A percentile compares a stretch with the other conserved stretches of the same genome.
phyloP scores from a whole-genome alignment of 73 alveolate genomes.

The Stentor roeselii region DNA sequence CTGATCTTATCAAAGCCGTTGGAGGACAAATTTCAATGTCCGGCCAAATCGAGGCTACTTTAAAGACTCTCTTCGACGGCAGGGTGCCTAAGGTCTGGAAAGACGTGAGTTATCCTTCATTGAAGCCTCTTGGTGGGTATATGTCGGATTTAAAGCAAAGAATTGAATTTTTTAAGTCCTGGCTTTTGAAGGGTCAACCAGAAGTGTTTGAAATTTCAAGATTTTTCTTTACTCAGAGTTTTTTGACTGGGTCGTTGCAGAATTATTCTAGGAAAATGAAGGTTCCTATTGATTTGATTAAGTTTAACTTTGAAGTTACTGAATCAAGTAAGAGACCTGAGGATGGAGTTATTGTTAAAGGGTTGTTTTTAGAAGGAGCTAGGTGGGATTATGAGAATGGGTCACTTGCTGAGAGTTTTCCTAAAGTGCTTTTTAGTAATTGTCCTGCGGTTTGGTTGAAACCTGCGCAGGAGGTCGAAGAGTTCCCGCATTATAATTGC shows the following conservation, averaged over 20 bases:
- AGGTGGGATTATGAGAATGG: constrained; percentile 85
- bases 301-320: constrained; percentile 76
- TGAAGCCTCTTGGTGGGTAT: constrained; percentile 99
- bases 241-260: constrained; percentile 98
- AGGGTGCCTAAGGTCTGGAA: constrained; percentile 98
- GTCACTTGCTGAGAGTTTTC: background rate
- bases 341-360: constrained; percentile 92
- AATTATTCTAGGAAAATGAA: constrained; percentile 97
- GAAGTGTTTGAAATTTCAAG: constrained; percentile 95
- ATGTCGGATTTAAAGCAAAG: constrained; percentile 95
- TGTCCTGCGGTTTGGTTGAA: constrained; percentile 20
- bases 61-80: constrained; percentile 89
- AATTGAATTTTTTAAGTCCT: constrained; percentile 90
- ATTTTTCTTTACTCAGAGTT: constrained; percentile 98
- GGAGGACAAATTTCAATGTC: constrained; percentile 95
- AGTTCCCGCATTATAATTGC: constrained; percentile 70
- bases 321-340: constrained; percentile 68
- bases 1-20: constrained; percentile 82
- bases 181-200: constrained; percentile 96
- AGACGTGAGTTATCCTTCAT: constrained; percentile 94
- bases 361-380: constrained; percentile 96
- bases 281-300: constrained; percentile 97
- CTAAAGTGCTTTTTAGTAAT: background rate
- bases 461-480: constrained; percentile 30
- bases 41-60: constrained; percentile 93